Evolutionary conservation across 192 early-diverging fungal genomes (phyloP).

Genomic region (Linnemannia elongata): DNA sequence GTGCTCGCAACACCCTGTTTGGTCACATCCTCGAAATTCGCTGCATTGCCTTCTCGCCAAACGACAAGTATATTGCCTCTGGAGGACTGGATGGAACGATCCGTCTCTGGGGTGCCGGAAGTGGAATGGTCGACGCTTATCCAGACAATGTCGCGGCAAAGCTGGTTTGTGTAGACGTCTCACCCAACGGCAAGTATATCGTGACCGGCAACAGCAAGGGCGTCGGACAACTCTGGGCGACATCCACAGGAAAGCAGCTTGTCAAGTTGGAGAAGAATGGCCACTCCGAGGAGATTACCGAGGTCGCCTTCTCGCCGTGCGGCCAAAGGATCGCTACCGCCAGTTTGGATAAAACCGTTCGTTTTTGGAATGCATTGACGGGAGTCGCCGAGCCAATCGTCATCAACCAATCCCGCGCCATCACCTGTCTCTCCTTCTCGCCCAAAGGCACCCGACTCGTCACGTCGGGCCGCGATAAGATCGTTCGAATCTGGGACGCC

Average conservation of each 20-base stretch:
- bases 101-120: slow-evolving; percentile 14
- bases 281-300: slow-evolving; percentile 90
- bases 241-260: neutral
- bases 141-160: neutral
- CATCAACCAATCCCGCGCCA: neutral
- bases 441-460: neutral
- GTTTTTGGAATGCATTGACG: slow-evolving; percentile 13
- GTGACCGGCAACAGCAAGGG: slow-evolving; percentile 1
- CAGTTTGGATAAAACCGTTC: slow-evolving; percentile 90
- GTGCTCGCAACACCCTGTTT: neutral
- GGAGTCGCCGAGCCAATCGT: neutral
- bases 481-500: slow-evolving; percentile 1
- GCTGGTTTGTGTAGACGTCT: neutral
- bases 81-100: neutral
- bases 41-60: neutral
- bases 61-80: neutral
- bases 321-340: slow-evolving; percentile 85
- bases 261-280: slow-evolving; percentile 41
- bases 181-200: slow-evolving; percentile 7
- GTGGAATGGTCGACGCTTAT: neutral
- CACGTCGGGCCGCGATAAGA: neutral
- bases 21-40: neutral
- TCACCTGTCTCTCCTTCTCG: neutral
- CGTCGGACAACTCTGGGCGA: neutral
- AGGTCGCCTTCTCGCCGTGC: slow-evolving; percentile 91